Conservation (phyloP, 768 basidiomycete species). For the Multifurca ochricompacta region DNA sequence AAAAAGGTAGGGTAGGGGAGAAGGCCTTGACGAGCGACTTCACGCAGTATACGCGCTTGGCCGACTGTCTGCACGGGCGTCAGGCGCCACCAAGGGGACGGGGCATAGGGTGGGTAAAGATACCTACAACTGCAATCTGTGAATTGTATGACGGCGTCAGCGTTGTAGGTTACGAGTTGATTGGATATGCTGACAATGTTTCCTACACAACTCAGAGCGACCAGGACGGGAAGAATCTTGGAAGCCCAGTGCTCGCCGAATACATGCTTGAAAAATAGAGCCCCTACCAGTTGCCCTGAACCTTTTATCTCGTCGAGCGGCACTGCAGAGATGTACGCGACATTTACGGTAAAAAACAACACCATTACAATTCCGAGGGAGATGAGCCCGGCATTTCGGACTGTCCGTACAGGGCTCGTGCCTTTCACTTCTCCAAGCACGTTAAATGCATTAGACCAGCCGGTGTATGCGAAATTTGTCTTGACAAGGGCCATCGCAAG, state of each 20-base stretch:
- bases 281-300: conserved; percentile 40
- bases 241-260: conserved; percentile 34
- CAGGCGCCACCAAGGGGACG: background rate
- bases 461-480: conserved; percentile 26
- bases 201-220: conserved; percentile 18
- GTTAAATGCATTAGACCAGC: conserved; percentile 39
- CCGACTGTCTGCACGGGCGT: conserved; percentile 28
- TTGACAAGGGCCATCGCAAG: conserved; percentile 28
- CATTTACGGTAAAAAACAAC: conserved; percentile 42
- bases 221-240: conserved; percentile 17
- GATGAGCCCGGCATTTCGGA: conserved; percentile 39
- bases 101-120: too few species aligned
- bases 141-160: conserved; percentile 31
- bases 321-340: conserved; percentile 34
- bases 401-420: conserved; percentile 37
- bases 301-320: conserved; percentile 37
- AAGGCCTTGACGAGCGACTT: conserved; percentile 46
- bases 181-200: conserved; percentile 30
- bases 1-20: conserved; percentile 43
- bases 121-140: conserved; percentile 22
- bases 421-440: conserved; percentile 35
- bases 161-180: conserved; percentile 32
- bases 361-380: conserved; percentile 39
- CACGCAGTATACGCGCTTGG: conserved; percentile 40
- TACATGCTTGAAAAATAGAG: conserved; percentile 43